A percentile compares a stretch with the other conserved stretches of the same genome.
These are phyloP conservation scores for Pseudocercospora musae DNA, from an alignment of 2,329 filamentous ascomycete species.

Conservation along the genomic window DNA sequence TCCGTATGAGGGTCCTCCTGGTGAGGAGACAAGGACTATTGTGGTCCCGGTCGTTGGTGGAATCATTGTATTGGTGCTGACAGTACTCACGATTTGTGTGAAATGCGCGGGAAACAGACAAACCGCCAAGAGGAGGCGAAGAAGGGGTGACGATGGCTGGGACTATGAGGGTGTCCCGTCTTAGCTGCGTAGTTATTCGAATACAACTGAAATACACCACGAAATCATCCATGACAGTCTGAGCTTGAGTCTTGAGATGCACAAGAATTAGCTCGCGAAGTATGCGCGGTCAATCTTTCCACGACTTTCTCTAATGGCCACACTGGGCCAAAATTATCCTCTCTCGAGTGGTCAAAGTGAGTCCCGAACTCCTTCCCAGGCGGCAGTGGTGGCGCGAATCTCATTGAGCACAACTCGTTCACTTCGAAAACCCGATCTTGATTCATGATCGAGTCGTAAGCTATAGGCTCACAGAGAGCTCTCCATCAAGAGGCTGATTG, in stretches of 20 bases:
- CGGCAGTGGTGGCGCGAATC: too few species aligned
- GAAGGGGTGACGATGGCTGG: slow-evolving; percentile 51
- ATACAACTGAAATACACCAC: background rate
- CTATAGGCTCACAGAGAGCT: slow-evolving; percentile 9
- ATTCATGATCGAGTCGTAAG: background rate
- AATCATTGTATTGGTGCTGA: slow-evolving; percentile 60
- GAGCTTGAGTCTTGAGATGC: background rate
- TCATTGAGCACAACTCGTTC: too few species aligned
- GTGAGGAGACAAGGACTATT: slow-evolving; percentile 47
- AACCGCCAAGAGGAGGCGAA: slow-evolving; percentile 48
- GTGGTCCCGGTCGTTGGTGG: slow-evolving; percentile 61
- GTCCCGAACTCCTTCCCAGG: too few species aligned
- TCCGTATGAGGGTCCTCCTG: slow-evolving; percentile 48
- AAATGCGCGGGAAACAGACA: slow-evolving; percentile 62
- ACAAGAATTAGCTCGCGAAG: background rate
- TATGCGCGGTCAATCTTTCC: background rate
- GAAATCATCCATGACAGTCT: background rate
- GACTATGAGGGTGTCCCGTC: slow-evolving; percentile 66
- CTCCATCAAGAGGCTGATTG: slow-evolving; percentile 9
- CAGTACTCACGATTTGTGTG: slow-evolving; percentile 59
- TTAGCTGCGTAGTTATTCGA: slow-evolving; percentile 11
- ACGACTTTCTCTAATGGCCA: background rate
- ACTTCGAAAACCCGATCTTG: too few species aligned
- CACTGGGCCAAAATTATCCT: background rate
- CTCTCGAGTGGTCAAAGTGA: background rate